Conservation (phyloP, 345 rosid species). For the Rubroshorea leprosula region DNA sequence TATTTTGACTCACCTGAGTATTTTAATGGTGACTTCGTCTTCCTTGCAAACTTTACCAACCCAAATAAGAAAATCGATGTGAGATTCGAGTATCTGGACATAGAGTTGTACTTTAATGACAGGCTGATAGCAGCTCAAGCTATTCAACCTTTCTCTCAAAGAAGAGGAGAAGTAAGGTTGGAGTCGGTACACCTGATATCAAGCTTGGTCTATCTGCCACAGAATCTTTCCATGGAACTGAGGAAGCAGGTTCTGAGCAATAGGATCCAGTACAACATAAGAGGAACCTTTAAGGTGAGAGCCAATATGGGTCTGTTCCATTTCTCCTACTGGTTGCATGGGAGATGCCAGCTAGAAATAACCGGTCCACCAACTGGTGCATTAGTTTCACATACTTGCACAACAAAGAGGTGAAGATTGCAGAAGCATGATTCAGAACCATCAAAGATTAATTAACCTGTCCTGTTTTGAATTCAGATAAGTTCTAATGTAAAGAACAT, state of each 20-base stretch:
- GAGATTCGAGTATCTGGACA: constrained; percentile 47
- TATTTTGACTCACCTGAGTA: constrained; percentile 73
- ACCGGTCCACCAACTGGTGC: constrained; percentile 75
- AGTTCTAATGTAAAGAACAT: neutral
- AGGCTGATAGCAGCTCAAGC: constrained; percentile 50
- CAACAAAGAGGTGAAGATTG: constrained; percentile 47
- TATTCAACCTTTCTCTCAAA: constrained; percentile 61
- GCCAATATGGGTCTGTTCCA: constrained; percentile 63
- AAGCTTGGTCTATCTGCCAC: constrained; percentile 73
- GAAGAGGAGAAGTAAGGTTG: constrained; percentile 45
- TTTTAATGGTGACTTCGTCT: constrained; percentile 69
- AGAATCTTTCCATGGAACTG: constrained; percentile 46
- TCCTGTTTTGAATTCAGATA: neutral
- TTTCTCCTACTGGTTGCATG: constrained; percentile 71
- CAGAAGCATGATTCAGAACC: neutral
- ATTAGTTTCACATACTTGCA: constrained; percentile 52
- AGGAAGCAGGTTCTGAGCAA: constrained; percentile 62
- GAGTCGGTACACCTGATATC: constrained; percentile 59
- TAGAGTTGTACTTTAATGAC: constrained; percentile 64
- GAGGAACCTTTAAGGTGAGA: constrained; percentile 63
- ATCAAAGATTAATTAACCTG: neutral
- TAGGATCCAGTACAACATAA: constrained; percentile 49
- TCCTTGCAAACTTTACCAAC: constrained; percentile 68
- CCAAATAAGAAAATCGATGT: constrained; percentile 63
- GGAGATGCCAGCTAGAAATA: constrained; percentile 59